Conservation (phyloP, 2,329 filamentous ascomycete genomes). For the Hypoxylon sp. region DNA sequence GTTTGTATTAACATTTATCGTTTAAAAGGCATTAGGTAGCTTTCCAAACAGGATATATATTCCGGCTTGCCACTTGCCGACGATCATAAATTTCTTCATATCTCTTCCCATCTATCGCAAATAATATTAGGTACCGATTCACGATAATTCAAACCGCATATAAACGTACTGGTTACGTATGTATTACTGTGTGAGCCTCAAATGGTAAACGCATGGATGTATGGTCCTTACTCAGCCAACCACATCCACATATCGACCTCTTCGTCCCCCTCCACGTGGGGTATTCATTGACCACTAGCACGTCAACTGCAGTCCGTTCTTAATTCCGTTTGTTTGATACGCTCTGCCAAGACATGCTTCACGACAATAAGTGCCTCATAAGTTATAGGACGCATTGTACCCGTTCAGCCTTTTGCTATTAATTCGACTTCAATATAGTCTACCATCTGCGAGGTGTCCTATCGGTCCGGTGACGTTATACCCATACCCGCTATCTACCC, state of each 20-base stretch:
- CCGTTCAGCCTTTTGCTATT: not conserved
- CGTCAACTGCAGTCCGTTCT: not conserved
- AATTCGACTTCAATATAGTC: not conserved
- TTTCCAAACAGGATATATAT: not conserved
- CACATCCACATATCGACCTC: slow-evolving; percentile 18
- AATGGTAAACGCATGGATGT: slow-evolving; percentile 14
- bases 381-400: not conserved
- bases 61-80: not conserved
- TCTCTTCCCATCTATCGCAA: slow-evolving; percentile 8
- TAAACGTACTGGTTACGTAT: slow-evolving; percentile 32
- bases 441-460: not conserved
- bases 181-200: slow-evolving; percentile 39
- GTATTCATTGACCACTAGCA: slow-evolving; percentile 27
- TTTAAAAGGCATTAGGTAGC: not conserved
- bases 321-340: slow-evolving; percentile 31
- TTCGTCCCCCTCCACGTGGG: slow-evolving; percentile 38
- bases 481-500: not conserved
- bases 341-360: slow-evolving; percentile 32
- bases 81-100: not conserved
- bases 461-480: slow-evolving; percentile 17
- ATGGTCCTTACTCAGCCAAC: slow-evolving; percentile 43
- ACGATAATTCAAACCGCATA: slow-evolving; percentile 1
- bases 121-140: slow-evolving; percentile 26
- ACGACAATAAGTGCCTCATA: slow-evolving; percentile 40
- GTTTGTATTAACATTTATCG: not conserved